Conservation (phyloP, 768 basidiomycete genomes). For the Termitomyces eurrhizus region DNA sequence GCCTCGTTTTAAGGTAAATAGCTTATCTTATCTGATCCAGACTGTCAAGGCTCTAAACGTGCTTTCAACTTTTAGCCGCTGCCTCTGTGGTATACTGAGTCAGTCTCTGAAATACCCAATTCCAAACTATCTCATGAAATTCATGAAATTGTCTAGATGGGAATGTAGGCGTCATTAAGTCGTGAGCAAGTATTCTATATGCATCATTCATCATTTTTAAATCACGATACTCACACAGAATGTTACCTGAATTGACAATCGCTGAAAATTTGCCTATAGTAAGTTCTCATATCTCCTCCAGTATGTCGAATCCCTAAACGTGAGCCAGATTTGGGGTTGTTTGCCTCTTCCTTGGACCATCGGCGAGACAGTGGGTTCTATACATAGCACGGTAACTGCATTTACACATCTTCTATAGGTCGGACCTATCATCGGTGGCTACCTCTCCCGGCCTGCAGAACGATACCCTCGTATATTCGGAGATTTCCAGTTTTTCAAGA, state of each 20-base stretch:
- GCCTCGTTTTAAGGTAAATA: conserved; percentile 48
- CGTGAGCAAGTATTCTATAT: conserved; percentile 17
- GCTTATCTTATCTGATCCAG: not conserved
- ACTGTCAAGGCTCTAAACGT: not conserved
- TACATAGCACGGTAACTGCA: no score
- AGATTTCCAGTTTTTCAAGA: conserved; percentile 32
- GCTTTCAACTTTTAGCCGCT: not conserved
- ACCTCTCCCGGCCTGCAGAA: conserved; percentile 41
- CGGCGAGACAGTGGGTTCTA: not conserved
- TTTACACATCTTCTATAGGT: not conserved
- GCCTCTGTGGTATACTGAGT: conserved; percentile 34
- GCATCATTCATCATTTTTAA: not conserved
- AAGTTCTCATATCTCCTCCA: not conserved
- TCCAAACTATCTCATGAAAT: not conserved
- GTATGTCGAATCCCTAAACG: not conserved
- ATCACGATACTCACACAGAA: not conserved
- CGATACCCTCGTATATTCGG: conserved; percentile 41
- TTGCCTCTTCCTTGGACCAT: conserved; percentile 4
- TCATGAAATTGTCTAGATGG: conserved; percentile 30
- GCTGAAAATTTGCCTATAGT: conserved; percentile 2
- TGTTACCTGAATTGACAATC: conserved; percentile 1
- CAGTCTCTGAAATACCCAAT: conserved; percentile 16
- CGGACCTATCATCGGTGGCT: conserved; percentile 49
- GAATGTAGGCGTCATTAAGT: conserved; percentile 67
- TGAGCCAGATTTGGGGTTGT: not conserved